Base-by-base conservation (phyloP, 148 eudicot species). In the Heliamphora exappendiculata region DNA sequence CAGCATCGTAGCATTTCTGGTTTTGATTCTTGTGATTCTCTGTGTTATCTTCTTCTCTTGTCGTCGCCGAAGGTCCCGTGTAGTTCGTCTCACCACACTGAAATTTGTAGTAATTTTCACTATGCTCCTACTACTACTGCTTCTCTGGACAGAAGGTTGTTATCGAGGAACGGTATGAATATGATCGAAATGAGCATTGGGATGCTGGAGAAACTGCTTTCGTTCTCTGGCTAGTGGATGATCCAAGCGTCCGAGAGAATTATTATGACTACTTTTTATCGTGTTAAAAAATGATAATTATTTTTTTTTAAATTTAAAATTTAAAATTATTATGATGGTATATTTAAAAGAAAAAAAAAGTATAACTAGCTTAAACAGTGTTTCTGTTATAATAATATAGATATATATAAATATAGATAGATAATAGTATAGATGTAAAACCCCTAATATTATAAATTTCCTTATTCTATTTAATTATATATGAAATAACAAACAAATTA, bases 131-230 rank as follows among this genome's bases (percentile, higher is more conserved):
- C 33, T 14, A 2, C 55, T 10, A 7, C 70, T 29, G 49, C 76
- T 42, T 41, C 81, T 26, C n/a, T 78, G 59, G 67, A 77, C 10
- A 76, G 76, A 67, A 81, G 81, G 79, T 41, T 81, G 22, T 66
- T 84, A n/a, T 84, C 89, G 2, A 41, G 75, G 3, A 76, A 59
- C n/a, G 73, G 65, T 5, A 78, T 63, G 71, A 80, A 79, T n/a
- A n/a, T n/a, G 6, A 60, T 81, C 14, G 78, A 76, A 28, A 16
- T 82, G 64, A 17, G 72, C 29, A 42, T 31, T 53, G 74, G 36
- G 14, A 47, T 28, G 7, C 51, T 47, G 3, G 67, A 69, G 41
- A 50, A 63, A 39, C 69, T 28, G 28, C 13, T 44, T 20, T 10
- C 37, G n/a, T 28, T 8, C 17, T 26, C 71, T 0, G 47, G 45